phyloP scores from a whole-genome alignment of 2,329 filamentous ascomycete species.

The Harringtonia aguacate region DNA sequence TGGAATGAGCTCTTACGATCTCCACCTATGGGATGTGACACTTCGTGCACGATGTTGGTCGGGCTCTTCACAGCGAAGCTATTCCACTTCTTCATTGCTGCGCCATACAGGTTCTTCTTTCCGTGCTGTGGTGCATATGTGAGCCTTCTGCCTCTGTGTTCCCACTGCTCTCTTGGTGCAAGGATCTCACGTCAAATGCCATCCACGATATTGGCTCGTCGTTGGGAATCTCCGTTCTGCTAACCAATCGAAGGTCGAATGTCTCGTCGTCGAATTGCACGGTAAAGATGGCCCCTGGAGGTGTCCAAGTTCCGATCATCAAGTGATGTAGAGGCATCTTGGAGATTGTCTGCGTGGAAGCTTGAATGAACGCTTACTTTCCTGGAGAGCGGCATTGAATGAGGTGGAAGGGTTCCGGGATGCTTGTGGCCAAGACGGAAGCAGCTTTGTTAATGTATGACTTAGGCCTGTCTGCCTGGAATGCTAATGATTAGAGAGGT shows the following conservation, averaged over 20 bases:
- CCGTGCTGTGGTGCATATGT: constrained; percentile 44
- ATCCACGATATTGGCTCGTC: constrained; percentile 92
- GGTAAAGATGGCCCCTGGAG: constrained; percentile 81
- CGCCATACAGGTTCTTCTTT: constrained; percentile 77
- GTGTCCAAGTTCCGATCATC: constrained; percentile 89
- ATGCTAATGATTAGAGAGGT: too few species aligned
- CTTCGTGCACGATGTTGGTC: constrained; percentile 63
- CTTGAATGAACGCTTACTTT: too few species aligned
- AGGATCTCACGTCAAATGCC: constrained; percentile 63
- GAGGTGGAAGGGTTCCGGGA: too few species aligned
- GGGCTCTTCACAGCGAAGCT: constrained; percentile 69
- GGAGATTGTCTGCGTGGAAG: too few species aligned
- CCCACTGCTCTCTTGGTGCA: constrained; percentile 19
- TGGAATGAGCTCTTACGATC: constrained; percentile 45
- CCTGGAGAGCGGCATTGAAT: too few species aligned
- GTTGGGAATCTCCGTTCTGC: constrained; percentile 68
- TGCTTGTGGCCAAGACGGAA: too few species aligned
- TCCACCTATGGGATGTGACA: constrained; percentile 64
- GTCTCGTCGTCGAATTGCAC: constrained; percentile 79
- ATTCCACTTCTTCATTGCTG: constrained; percentile 89
- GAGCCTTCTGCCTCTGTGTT: constrained; percentile 8
- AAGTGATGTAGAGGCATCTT: constrained; percentile 73
- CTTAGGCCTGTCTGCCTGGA: too few species aligned
- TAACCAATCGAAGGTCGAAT: constrained; percentile 62
- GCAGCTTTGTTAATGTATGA: too few species aligned